A percentile compares a stretch with the other conserved stretches of the same genome.
Conservation (phyloP, 2,329 filamentous ascomycete genomes). For the Zasmidium cellare region DNA sequence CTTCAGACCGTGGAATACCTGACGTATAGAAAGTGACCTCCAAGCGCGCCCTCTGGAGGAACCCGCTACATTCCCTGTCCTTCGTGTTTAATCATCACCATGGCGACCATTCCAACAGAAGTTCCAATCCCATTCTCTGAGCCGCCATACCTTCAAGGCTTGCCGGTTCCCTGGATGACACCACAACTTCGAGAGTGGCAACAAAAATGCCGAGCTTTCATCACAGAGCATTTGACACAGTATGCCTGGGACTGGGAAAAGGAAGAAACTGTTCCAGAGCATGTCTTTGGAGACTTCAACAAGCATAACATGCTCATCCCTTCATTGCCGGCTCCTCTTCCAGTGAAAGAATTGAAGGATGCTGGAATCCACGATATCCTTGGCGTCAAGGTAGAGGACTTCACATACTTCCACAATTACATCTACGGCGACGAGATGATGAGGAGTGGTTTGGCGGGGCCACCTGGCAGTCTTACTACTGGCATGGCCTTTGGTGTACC, state of each 20-base stretch:
- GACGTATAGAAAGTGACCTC: too few relatives aligned
- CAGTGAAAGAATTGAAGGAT: constrained; percentile 65
- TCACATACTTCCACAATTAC: constrained; percentile 68
- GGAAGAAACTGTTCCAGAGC: constrained; percentile 60
- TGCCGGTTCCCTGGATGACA: constrained; percentile 72
- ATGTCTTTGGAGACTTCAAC: constrained; percentile 66
- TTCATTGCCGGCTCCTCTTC: constrained; percentile 67
- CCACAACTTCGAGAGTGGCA: constrained; percentile 67
- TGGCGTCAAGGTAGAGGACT: constrained; percentile 70
- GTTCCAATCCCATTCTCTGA: constrained; percentile 67
- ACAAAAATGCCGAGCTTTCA: constrained; percentile 65
- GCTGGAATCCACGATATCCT: constrained; percentile 67
- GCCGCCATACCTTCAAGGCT: constrained; percentile 67
- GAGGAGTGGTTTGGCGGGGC: constrained; percentile 64
- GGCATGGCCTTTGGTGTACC: constrained; percentile 73
- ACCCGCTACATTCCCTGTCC: too few relatives aligned
- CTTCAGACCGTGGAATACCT: too few relatives aligned
- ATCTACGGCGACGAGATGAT: constrained; percentile 73
- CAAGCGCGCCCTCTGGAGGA: too few relatives aligned
- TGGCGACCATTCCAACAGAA: neutral
- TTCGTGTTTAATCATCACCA: too few relatives aligned
- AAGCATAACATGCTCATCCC: constrained; percentile 70
- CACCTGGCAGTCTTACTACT: constrained; percentile 64
- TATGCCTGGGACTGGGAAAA: constrained; percentile 71
- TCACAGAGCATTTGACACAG: constrained; percentile 61